Conservation (phyloP, 306 rosid genomes). For the Trifolium fragiferum region DNA sequence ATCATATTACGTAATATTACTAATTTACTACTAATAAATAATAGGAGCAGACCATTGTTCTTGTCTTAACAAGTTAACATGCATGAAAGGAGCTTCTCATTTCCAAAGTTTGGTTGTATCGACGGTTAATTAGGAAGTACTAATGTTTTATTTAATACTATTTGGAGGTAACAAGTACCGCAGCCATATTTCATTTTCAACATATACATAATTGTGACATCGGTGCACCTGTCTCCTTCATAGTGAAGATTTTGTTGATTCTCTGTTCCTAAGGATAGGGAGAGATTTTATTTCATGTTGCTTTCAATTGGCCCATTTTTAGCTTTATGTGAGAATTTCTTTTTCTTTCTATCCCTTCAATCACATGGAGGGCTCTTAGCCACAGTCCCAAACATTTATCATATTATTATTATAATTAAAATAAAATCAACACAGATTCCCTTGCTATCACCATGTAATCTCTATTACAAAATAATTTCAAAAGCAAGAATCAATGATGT, state of each 20-base stretch:
- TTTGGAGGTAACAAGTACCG: conserved; percentile 38
- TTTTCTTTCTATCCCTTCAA: conserved; percentile 39
- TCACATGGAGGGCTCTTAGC: conserved; percentile 47
- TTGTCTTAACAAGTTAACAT: conserved; percentile 36
- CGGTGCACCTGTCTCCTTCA: conserved; percentile 60
- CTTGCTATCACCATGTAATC: background rate
- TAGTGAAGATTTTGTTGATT: conserved; percentile 65
- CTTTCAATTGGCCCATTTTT: conserved; percentile 61
- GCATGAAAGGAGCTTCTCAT: conserved; percentile 45
- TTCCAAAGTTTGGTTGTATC: conserved; percentile 19
- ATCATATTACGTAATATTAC: background rate
- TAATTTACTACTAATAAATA: no score
- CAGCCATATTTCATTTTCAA: conserved; percentile 45
- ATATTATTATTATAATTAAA: background rate
- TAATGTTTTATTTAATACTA: conserved; percentile 15
- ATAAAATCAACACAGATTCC: conserved; percentile 42
- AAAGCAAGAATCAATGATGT: conserved; percentile 19
- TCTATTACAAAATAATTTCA: background rate
- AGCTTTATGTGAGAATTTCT: conserved; percentile 22
- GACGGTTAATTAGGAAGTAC: conserved; percentile 39
- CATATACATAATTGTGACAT: conserved; percentile 45
- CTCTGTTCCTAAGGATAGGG: conserved; percentile 58
- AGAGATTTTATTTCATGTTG: conserved; percentile 58
- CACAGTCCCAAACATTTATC: conserved; percentile 10
- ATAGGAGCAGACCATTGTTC: background rate